A percentile compares a stretch with the other conserved stretches of the same genome.
Conservation (phyloP, 2,329 filamentous ascomycete genomes). For the Mycosphaerella sp. region DNA sequence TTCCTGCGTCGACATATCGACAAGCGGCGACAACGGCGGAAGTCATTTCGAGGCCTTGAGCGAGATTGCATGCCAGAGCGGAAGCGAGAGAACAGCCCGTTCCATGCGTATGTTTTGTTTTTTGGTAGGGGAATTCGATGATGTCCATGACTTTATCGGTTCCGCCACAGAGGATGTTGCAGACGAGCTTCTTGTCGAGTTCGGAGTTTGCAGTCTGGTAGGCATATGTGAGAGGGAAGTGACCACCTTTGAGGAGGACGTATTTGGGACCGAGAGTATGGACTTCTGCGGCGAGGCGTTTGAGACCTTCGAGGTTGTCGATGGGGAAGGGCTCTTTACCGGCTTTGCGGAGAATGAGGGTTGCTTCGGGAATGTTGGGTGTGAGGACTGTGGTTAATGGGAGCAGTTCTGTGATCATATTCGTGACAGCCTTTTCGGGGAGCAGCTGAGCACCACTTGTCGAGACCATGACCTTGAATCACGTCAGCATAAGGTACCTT, state of each 20-base stretch:
- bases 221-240: slow-evolving; percentile 67
- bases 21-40: slow-evolving; percentile 61
- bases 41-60: slow-evolving; percentile 51
- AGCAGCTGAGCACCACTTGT: slow-evolving; percentile 69
- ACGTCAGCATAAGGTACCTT: neutral
- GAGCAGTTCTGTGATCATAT: slow-evolving; percentile 55
- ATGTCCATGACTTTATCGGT: slow-evolving; percentile 45
- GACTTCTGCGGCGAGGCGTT: slow-evolving; percentile 60
- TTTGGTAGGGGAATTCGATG: slow-evolving; percentile 64
- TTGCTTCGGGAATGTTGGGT: slow-evolving; percentile 71
- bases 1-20: slow-evolving; percentile 65
- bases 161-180: slow-evolving; percentile 69
- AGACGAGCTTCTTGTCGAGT: slow-evolving; percentile 58
- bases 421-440: slow-evolving; percentile 56
- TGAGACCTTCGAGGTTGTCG: slow-evolving; percentile 57
- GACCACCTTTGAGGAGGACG: slow-evolving; percentile 85
- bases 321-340: slow-evolving; percentile 45
- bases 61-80: slow-evolving; percentile 67
- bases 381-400: slow-evolving; percentile 63
- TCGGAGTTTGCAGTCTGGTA: slow-evolving; percentile 52
- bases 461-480: slow-evolving; percentile 75
- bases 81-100: slow-evolving; percentile 92
- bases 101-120: slow-evolving; percentile 79
- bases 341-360: slow-evolving; percentile 54
- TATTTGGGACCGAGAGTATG: slow-evolving; percentile 65